Evolutionary conservation across 2,329 filamentous ascomycete genomes (phyloP).

Genomic region (Neoarthrinium moseri): DNA sequence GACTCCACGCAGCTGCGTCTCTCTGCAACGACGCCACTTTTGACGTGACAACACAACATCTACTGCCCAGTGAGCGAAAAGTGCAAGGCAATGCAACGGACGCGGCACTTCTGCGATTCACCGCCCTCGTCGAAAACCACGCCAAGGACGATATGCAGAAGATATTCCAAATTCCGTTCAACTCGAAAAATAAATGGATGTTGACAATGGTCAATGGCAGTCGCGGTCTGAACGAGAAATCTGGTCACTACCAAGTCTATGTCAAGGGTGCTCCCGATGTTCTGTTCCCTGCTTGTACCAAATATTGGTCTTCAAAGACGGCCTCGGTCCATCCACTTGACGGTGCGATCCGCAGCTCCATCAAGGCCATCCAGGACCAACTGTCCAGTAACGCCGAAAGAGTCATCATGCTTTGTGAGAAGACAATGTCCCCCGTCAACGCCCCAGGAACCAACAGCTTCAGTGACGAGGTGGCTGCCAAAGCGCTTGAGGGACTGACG

Average conservation of each 20-base stretch:
- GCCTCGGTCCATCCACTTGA: constrained; percentile 34
- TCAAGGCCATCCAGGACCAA: constrained; percentile 35
- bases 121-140: constrained; percentile 21
- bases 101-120: constrained; percentile 38
- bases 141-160: constrained; percentile 13
- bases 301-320: constrained; percentile 31
- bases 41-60: constrained; percentile 33
- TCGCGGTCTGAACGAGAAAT: constrained; percentile 46
- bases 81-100: constrained; percentile 44
- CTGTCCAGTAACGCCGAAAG: constrained; percentile 41
- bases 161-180: constrained; percentile 44
- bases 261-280: constrained; percentile 57
- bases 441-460: neutral
- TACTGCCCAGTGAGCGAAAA: constrained; percentile 31
- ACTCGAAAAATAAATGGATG: constrained; percentile 51
- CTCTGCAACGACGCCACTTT: constrained; percentile 44
- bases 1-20: constrained; percentile 19
- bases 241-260: constrained; percentile 40
- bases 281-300: constrained; percentile 34
- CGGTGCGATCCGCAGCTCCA: constrained; percentile 26
- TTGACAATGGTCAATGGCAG: constrained; percentile 43
- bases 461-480: constrained; percentile 45
- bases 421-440: constrained; percentile 25
- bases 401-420: constrained; percentile 41
- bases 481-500: constrained; percentile 57